phyloP scores from a whole-genome alignment of 2,329 filamentous ascomycete genomes.

The Fusarium mangiferae region DNA sequence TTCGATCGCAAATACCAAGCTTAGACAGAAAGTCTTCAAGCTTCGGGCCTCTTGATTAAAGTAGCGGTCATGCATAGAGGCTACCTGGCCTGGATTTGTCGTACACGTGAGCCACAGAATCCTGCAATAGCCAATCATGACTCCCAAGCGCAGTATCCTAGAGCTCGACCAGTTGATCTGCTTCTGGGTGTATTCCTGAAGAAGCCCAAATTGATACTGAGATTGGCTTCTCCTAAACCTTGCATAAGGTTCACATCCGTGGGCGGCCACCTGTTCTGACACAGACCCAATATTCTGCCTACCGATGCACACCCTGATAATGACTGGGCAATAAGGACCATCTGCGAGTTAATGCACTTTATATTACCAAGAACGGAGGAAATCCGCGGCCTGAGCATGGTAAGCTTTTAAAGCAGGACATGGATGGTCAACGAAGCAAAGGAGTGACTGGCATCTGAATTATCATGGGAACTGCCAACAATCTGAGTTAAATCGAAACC shows the following conservation, averaged over 20 bases:
- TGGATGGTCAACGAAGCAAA: background rate
- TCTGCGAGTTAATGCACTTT: background rate
- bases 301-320: background rate
- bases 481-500: conserved; percentile 3
- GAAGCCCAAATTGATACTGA: background rate
- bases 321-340: background rate
- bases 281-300: background rate
- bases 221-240: background rate
- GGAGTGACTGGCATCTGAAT: conserved; percentile 1
- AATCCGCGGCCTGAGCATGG: background rate
- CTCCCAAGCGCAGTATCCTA: background rate
- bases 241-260: background rate
- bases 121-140: background rate
- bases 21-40: conserved; percentile 9
- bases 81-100: background rate
- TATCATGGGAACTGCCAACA: conserved; percentile 8
- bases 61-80: background rate
- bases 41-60: background rate
- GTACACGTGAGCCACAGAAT: conserved; percentile 1
- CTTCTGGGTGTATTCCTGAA: background rate
- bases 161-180: background rate
- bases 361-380: background rate
- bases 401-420: background rate
- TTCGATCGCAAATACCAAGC: background rate
- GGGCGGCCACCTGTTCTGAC: background rate